These are phyloP conservation scores for Komagataella pseudopastoris DNA, from an alignment of 805 yeast species.

Conservation along the genomic window DNA sequence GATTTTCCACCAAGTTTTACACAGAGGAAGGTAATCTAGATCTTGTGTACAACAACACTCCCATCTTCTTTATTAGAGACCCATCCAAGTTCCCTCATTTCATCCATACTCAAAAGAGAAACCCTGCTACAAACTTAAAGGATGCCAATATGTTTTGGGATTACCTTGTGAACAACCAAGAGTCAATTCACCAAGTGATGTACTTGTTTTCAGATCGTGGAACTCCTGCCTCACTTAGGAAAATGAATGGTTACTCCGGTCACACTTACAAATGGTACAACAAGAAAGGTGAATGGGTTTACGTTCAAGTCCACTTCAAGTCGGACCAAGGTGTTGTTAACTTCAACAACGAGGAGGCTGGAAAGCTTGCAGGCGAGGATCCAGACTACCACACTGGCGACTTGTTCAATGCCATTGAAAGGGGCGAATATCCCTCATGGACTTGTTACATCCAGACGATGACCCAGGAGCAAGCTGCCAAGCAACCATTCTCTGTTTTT, in stretches of 20 bases:
- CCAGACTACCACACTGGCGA: constrained; percentile 80
- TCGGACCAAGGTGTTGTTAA: constrained; percentile 41
- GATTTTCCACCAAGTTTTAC: constrained; percentile 67
- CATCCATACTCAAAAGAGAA: constrained; percentile 81
- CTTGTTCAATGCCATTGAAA: constrained; percentile 63
- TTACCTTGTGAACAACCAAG: constrained; percentile 60
- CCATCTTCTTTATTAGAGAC: constrained; percentile 75
- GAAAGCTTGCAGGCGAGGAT: constrained; percentile 53
- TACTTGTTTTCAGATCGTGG: constrained; percentile 70
- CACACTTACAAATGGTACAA: constrained; percentile 76
- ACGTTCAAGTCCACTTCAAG: constrained; percentile 66
- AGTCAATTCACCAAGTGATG: constrained; percentile 64
- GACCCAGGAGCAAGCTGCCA: constrained; percentile 71
- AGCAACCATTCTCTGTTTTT: constrained; percentile 68
- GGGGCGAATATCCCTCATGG: constrained; percentile 76
- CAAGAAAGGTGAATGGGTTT: constrained; percentile 61
- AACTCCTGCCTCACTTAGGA: constrained; percentile 62
- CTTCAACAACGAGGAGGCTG: constrained; percentile 55
- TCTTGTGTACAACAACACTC: constrained; percentile 79
- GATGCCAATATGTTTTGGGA: constrained; percentile 83
- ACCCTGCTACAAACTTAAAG: constrained; percentile 69
- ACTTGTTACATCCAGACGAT: constrained; percentile 74
- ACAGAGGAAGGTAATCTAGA: constrained; percentile 80
- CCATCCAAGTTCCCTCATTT: constrained; percentile 79
- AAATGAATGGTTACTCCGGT: constrained; percentile 78